Percentiles rank a stretch among this genome's conserved stretches.
phyloP scores from a whole-genome alignment of 208 protist species.

The Trypanosoma cruzi region DNA sequence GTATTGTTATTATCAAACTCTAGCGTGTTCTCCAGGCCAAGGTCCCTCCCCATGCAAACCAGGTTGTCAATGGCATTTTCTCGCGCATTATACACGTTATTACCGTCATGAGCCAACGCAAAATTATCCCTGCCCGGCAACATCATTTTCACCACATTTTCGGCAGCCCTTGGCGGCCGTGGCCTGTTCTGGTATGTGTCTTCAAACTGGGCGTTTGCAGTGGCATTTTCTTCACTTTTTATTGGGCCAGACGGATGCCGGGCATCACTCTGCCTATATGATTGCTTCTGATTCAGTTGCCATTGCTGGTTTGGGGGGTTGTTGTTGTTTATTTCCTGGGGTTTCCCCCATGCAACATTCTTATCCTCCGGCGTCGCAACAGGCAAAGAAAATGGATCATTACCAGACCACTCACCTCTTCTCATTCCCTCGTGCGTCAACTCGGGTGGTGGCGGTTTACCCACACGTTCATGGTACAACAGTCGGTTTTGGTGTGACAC shows the following conservation, averaged over 20 bases:
- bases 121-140: neutral
- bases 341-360: neutral
- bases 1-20: conserved; percentile 69
- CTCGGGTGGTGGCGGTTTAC: conserved; percentile 23
- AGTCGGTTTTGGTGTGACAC: conserved; percentile 42
- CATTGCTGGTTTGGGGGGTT: neutral
- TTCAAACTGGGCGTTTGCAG: neutral
- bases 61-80: conserved; percentile 69
- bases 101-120: conserved; percentile 19
- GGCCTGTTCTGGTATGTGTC: neutral
- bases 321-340: neutral
- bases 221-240: conserved; percentile 1
- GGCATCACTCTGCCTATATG: neutral
- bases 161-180: neutral
- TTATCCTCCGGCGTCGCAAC: neutral
- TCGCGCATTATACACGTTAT: conserved; percentile 43
- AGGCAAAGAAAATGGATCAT: neutral
- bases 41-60: conserved; percentile 57
- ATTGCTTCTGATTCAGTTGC: neutral
- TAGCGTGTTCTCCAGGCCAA: conserved; percentile 42
- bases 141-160: conserved; percentile 7
- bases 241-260: conserved; percentile 4
- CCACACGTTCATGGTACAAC: conserved; percentile 45
- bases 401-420: neutral
- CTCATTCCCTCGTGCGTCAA: neutral